Percentiles rank a stretch among this genome's conserved stretches.
phyloP scores from a whole-genome alignment of 345 rosid genomes.

The Acer saccharum region DNA sequence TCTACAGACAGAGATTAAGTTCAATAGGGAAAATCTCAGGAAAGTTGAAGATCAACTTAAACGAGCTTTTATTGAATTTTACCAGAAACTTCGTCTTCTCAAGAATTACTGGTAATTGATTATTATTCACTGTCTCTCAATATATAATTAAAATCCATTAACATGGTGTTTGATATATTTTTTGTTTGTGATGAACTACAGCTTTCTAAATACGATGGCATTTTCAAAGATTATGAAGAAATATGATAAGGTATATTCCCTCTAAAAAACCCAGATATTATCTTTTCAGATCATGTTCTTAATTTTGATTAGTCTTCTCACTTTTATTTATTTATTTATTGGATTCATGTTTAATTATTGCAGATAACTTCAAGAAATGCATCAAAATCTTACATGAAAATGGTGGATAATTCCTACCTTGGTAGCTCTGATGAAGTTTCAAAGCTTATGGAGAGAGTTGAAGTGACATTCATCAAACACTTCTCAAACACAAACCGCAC shows the following conservation, averaged over 20 bases:
- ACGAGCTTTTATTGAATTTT: conserved; percentile 59
- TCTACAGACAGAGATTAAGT: conserved; percentile 39
- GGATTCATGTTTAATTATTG: conserved; percentile 6
- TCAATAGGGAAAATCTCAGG: conserved; percentile 55
- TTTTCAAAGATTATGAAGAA: conserved; percentile 75
- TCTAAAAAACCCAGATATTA: neutral
- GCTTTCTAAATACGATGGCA: conserved; percentile 66
- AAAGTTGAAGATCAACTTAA: conserved; percentile 56
- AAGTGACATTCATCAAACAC: conserved; percentile 66
- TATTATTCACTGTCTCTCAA: neutral
- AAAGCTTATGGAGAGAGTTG: conserved; percentile 67
- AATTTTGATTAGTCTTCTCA: neutral
- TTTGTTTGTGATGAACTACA: conserved; percentile 13
- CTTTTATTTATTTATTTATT: conserved; percentile 1
- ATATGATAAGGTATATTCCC: conserved; percentile 56
- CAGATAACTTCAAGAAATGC: conserved; percentile 69
- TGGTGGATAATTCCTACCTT: conserved; percentile 58
- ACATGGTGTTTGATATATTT: neutral
- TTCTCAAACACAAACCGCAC: conserved; percentile 58
- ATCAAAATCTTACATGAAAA: conserved; percentile 57
- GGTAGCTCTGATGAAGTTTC: conserved; percentile 62
- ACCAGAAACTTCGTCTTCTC: conserved; percentile 73
- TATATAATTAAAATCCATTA: neutral
- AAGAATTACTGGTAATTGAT: conserved; percentile 52
- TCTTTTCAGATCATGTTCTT: neutral